phyloP scores from a whole-genome alignment of 345 rosid species.

The Salix purpurea region DNA sequence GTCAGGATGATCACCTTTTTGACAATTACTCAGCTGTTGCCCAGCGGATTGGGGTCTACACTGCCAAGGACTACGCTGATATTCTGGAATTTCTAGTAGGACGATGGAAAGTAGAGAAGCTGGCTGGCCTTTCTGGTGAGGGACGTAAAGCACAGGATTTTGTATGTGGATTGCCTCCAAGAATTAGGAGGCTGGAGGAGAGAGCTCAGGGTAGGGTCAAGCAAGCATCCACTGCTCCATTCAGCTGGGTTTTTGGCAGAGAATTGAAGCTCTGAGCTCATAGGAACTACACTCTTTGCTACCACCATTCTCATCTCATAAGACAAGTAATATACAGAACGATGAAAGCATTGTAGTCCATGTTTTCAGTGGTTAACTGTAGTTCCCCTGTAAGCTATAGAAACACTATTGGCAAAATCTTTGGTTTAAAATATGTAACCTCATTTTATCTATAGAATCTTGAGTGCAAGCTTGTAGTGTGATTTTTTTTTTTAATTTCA shows the following conservation, averaged over 20 bases:
- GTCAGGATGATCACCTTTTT: conserved; percentile 29
- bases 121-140: conserved; percentile 26
- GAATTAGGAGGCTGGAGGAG: conserved; percentile 29
- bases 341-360: background rate
- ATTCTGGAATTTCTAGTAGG: conserved; percentile 31
- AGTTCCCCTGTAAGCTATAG: background rate
- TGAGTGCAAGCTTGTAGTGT: too few species aligned
- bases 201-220: conserved; percentile 27
- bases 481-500: too few species aligned
- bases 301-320: background rate
- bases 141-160: conserved; percentile 31
- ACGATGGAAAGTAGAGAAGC: conserved; percentile 27
- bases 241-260: conserved; percentile 26
- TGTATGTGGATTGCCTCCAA: conserved; percentile 28
- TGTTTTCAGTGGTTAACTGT: background rate
- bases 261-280: conserved; percentile 9
- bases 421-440: too few species aligned
- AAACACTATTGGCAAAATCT: too few species aligned
- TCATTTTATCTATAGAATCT: too few species aligned
- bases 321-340: background rate
- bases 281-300: background rate
- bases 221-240: conserved; percentile 14
- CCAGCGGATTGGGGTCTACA: conserved; percentile 29
- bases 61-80: conserved; percentile 27
- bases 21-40: conserved; percentile 29